Conservation (phyloP, 148 eudicot species). For the Rhododendron simsii region DNA sequence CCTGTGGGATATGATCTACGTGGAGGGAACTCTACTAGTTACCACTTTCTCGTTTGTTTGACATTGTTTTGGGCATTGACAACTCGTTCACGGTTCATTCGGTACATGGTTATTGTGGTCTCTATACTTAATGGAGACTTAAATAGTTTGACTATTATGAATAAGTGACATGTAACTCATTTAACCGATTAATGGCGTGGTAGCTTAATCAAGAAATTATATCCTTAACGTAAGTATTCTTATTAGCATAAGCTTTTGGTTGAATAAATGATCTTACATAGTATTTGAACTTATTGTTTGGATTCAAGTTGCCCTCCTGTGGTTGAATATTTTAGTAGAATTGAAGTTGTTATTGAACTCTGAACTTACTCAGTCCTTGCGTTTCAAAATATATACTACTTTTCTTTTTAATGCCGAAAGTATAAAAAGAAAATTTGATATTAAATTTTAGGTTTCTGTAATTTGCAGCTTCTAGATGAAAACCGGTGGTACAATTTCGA, state of each 20-base stretch:
- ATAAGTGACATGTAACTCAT: background rate
- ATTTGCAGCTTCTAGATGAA: conserved; percentile 69
- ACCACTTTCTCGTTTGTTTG: background rate
- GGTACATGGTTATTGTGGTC: background rate
- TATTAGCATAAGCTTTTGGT: background rate
- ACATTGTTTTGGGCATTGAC: background rate
- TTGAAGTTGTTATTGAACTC: background rate
- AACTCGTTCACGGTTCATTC: background rate
- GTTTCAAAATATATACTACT: background rate
- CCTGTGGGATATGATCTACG: background rate
- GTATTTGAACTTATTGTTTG: background rate
- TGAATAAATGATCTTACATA: background rate
- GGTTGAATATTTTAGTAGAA: background rate
- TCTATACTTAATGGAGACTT: background rate
- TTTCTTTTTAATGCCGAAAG: background rate
- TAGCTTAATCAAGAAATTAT: background rate
- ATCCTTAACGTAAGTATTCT: background rate
- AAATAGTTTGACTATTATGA: background rate
- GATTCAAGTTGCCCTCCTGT: background rate
- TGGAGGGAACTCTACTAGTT: background rate
- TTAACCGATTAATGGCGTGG: background rate
- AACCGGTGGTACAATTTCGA: conserved; percentile 88
- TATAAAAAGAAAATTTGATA: background rate
- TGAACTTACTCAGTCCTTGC: background rate
- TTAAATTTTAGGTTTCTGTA: background rate